Evolutionary conservation across 1,139 yeast genomes (phyloP), one percentile per base, ranked within the genome.

Genomic region (Magnusiomyces paraingens): DNA sequence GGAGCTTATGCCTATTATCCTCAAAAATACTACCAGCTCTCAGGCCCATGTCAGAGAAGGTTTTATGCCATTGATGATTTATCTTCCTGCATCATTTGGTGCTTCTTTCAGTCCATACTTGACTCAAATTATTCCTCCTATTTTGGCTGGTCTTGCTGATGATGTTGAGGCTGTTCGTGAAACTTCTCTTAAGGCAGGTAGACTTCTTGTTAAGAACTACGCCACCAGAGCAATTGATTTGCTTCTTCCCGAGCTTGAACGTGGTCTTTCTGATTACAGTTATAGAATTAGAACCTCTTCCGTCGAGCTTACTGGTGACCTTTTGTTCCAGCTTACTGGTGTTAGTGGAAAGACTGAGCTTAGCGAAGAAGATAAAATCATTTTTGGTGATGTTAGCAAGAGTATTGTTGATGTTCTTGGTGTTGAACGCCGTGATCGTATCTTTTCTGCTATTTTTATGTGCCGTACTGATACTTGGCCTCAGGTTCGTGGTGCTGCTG

Each of bases 251-350:
- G 99, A 93, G 70, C 79, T 94, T 60, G 98, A 93, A 70, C 77
- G 77, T 56, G 99, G 99, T 49, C 76, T 94, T 68, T 82, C 91
- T 52, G 96, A 90, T 69, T 73, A 78, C 59, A 86, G 83, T 64
- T 82, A 88, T 72, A 83, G 98, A 68, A 93, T 94, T 66, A 83
- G 99, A 70, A 77, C 91, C 58, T 86, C 96, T 1, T 90, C 97
- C 40, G 95, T 93, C 52, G 97, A 91, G 71, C 86, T 94, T 63
- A 85, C 96, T n/a, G 99, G 99, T 62, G 99, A 94, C 64, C 76
- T 94, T 65, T 76, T 94, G 62, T 91, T 87, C 83, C 96, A 93
- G 74, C 85, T 93, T 62, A 86, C 96, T 49, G 99, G 99, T 70
- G 84, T 91, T 61, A 51, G 55, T 43, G 58, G 58, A 46, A 63